Evolutionary conservation across 2,329 filamentous ascomycete genomes (phyloP).

Genomic region (Hypomyces perniciosus): DNA sequence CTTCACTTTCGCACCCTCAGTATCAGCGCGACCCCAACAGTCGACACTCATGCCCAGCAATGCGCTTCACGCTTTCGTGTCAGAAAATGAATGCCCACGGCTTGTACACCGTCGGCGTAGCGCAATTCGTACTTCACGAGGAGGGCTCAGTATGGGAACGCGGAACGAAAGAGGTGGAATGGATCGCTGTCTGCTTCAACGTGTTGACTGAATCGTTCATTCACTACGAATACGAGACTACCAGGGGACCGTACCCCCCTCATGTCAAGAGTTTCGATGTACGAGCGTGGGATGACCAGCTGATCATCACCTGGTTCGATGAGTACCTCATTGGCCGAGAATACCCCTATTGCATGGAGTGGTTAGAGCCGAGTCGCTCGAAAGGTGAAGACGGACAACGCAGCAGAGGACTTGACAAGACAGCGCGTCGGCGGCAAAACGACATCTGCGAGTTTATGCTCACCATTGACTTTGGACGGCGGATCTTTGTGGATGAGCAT

Average conservation of each 20-base stretch:
- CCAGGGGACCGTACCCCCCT: constrained; percentile 5
- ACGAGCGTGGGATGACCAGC: constrained; percentile 10
- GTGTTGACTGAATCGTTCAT: constrained; percentile 9
- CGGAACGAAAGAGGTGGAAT: constrained; percentile 3
- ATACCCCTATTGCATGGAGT: constrained; percentile 11
- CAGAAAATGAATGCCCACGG: constrained; percentile 10
- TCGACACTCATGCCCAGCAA: constrained; percentile 8
- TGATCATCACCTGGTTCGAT: constrained; percentile 13
- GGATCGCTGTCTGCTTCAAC: constrained; percentile 11
- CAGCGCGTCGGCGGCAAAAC: not conserved
- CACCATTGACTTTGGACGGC: constrained; percentile 6
- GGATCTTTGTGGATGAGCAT: constrained; percentile 11
- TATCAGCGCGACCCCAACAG: constrained; percentile 10
- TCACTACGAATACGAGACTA: constrained; percentile 5
- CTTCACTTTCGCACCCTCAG: constrained; percentile 3
- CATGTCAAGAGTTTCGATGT: constrained; percentile 10
- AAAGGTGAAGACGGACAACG: not conserved
- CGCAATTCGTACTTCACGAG: constrained; percentile 6
- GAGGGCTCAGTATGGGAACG: not conserved
- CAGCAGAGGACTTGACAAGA: not conserved
- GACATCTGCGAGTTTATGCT: constrained; percentile 6
- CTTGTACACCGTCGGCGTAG: constrained; percentile 6
- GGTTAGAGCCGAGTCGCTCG: constrained; percentile 1
- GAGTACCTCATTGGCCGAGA: constrained; percentile 11
- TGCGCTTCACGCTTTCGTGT: constrained; percentile 9